A percentile compares a stretch with the other conserved stretches of the same genome.
phyloP scores from a whole-genome alignment of 148 eudicot species.

The Fagopyrum esculentum region DNA sequence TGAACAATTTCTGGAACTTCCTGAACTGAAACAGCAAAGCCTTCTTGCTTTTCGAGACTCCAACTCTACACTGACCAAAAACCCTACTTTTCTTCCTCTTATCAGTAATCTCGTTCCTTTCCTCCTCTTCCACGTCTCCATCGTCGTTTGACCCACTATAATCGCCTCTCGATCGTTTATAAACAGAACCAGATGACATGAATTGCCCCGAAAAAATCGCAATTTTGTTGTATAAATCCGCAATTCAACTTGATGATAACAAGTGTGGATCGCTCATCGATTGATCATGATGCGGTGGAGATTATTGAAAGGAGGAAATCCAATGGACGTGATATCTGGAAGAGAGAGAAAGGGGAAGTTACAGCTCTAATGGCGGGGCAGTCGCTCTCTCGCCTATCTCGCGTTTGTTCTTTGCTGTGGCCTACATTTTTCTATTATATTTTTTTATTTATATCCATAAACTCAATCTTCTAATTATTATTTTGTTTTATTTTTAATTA shows the following conservation, averaged over 20 bases:
- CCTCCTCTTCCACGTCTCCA: constrained; percentile 12
- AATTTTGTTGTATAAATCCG: background rate
- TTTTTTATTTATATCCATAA: background rate
- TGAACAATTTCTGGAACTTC: constrained; percentile 16
- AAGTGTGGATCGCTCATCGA: constrained; percentile 4
- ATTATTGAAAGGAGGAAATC: background rate
- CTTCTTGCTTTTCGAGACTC: constrained; percentile 28
- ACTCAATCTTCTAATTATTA: too few relatives aligned
- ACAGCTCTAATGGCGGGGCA: constrained; percentile 8
- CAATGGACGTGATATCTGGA: background rate
- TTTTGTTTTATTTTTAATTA: too few relatives aligned
- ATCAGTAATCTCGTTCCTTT: background rate
- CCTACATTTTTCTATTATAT: background rate
- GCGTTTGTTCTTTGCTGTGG: constrained; percentile 6
- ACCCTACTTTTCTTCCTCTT: constrained; percentile 7
- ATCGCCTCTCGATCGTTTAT: constrained; percentile 1
- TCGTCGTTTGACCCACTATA: background rate
- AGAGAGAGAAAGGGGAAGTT: background rate
- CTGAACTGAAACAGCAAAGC: constrained; percentile 21
- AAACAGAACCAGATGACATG: constrained; percentile 5
- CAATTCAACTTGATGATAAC: background rate
- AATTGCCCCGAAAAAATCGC: background rate
- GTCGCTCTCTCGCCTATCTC: constrained; percentile 1
- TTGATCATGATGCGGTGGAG: background rate
- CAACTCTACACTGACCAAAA: constrained; percentile 19